Evolutionary conservation across 2,329 filamentous ascomycete species (phyloP), one percentile per base, ranked within the genome.

Genomic region (Ascochyta lentis): DNA sequence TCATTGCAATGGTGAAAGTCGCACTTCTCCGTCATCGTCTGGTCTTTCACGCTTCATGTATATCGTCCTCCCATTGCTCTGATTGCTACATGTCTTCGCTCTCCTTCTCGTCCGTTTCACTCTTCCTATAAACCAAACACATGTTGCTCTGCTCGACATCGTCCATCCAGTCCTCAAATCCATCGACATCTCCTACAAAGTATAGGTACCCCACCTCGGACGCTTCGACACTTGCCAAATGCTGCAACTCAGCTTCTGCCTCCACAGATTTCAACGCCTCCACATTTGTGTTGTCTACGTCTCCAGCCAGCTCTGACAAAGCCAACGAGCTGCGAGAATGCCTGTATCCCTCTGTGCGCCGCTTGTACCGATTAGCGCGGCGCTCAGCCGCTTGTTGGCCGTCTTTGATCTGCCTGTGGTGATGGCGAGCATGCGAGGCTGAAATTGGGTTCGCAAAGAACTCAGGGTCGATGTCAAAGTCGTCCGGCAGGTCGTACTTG

Each of bases 191-290:
- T 4, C 64, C 69, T 2, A 70, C 60, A 24, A 69, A 67, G 43
- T 70, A 71, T 15, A 73, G 53, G 39, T 67, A 72, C 9, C 70
- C 67, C 13, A 71, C 62, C n/a, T 71, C 60, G 9, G 54, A 43
- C 16, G 58, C 63, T 1, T 59, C 58, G 27, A 58, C 65, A n/a
- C 31, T 45, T 2, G 56, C 48, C 24, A 49, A 26, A 15, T 52
- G 56, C 35, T 63, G 57, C 33, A 60, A 16, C 23, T 61, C 50
- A 6, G 59, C 51, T 1, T 26, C 42, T 24, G 66, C 55, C 37
- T 66, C 66, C 12, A 52, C 41, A 26, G 48, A 22, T 41, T 44
- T 54, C 33, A 60, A 49, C 5, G 27, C 44, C 19, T 65, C 50
- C 3, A 56, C 27, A 37, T 59, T 37, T 6, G 41, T 35, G 0